Evolutionary conservation across 768 basidiomycete genomes (phyloP), one percentile per base, ranked within the genome.

Genomic region (Sporobolomyces roseus): DNA sequence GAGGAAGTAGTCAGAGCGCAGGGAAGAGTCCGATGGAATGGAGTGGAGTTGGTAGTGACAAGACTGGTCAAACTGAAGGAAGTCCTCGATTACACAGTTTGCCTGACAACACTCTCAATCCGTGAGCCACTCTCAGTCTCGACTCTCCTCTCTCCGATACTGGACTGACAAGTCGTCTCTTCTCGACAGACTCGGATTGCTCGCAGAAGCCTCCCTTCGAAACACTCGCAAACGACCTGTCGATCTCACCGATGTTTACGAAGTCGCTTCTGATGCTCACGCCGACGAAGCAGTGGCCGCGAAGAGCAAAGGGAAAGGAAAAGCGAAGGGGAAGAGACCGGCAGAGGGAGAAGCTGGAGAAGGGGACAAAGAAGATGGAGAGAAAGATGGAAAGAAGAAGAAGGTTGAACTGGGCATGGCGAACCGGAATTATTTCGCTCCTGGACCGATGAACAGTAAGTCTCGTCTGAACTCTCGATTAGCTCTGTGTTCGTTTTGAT

Each of bases 41-140:
- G 71, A 72, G 64, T 25, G 71, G 71, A n/a, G 63, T 72, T 29
- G 45, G 61, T 14, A 45, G 41, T 23, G 54, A 56, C 33, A 49
- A 43, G 38, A 54, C 61, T 33, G 65, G 71, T 73, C 35, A 79
- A 43, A 55, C 81, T 7, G 81, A 84, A 1, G 82, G 83, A 3
- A 93, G 91, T 2, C 93, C 93, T 0, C 89, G 93, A 76, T 81
- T 97, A 3, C 92, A 94, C 72, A 90, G 86, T 0, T 80, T 98
- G 7, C 94, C 94, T 0, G 93, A 97, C 78, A 94, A 94, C 76
- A 81, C 89, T 0, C 81, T 98, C 45, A 97, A 94, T 71, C 94
- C 94, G 7, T 72, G 48, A 48, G 70, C 61, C 21, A 30, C 14
- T 6, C 29, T 33, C 14, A 35, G 25, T 33, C 5, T 25, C 32